phyloP scores from a whole-genome alignment of 2,329 filamentous ascomycete species.

The Arthrobotrys conoides region DNA sequence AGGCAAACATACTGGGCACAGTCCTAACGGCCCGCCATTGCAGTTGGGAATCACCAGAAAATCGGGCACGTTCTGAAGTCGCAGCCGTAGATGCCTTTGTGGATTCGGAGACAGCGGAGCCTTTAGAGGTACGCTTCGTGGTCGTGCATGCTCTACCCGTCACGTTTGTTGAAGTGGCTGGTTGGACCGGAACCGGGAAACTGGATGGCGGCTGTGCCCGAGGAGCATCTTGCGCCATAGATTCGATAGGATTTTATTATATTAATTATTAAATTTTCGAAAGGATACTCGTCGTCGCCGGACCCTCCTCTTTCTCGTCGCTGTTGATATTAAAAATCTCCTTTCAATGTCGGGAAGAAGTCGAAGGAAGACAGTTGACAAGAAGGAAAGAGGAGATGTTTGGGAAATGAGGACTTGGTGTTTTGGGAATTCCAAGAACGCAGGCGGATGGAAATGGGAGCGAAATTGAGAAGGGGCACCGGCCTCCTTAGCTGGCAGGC shows the following conservation, averaged over 20 bases:
- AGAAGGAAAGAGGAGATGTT: constrained; percentile 42
- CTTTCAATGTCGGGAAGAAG: constrained; percentile 54
- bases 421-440: constrained; percentile 35
- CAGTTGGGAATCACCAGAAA: constrained; percentile 58
- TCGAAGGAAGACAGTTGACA: constrained; percentile 40
- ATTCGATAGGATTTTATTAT: constrained; percentile 29
- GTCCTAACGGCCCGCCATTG: constrained; percentile 64
- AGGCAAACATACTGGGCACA: constrained; percentile 63
- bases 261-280: background rate
- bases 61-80: constrained; percentile 42
- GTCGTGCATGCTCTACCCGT: constrained; percentile 25
- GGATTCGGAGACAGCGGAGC: constrained; percentile 49
- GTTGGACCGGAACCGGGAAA: constrained; percentile 35
- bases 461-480: constrained; percentile 52
- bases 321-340: constrained; percentile 20
- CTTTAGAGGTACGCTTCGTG: constrained; percentile 51
- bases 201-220: constrained; percentile 51
- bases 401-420: constrained; percentile 56
- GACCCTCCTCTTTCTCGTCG: constrained; percentile 36
- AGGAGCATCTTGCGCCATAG: constrained; percentile 58
- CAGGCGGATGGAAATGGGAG: constrained; percentile 35
- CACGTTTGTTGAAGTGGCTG: constrained; percentile 44
- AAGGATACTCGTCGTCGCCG: constrained; percentile 13
- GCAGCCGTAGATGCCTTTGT: constrained; percentile 54
- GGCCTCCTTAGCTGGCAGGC: constrained; percentile 26